phyloP scores from a whole-genome alignment of 116 monocot species.

The Thalassia testudinum region DNA sequence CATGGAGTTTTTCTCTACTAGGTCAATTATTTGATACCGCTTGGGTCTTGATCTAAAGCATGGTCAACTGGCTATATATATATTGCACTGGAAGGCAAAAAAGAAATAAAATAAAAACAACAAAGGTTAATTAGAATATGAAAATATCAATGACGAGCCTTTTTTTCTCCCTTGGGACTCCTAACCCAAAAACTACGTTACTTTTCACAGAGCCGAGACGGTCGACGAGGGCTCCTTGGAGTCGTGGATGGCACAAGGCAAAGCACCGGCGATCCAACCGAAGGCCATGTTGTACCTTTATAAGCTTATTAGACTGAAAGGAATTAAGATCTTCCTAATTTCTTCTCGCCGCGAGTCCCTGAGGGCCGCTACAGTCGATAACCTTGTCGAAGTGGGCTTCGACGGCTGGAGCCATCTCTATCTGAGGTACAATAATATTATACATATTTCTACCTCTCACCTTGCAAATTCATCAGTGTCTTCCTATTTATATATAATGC shows the following conservation, averaged over 20 bases:
- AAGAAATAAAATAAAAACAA: too few relatives aligned
- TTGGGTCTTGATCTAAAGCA: too few relatives aligned
- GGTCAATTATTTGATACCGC: too few relatives aligned
- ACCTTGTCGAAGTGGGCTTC: constrained; percentile 36
- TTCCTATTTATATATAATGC: background rate
- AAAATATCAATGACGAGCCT: too few relatives aligned
- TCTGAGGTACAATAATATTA: constrained; percentile 7
- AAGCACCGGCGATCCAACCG: constrained; percentile 24
- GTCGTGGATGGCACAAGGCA: constrained; percentile 20
- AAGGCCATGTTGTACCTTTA: constrained; percentile 12
- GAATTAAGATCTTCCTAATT: constrained; percentile 39
- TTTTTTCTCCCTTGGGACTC: background rate
- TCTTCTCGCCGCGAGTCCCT: constrained; percentile 37
- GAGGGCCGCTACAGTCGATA: constrained; percentile 28
- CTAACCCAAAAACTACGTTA: too few relatives aligned
- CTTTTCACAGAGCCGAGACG: constrained; percentile 11
- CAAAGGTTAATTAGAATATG: too few relatives aligned
- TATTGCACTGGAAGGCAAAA: too few relatives aligned
- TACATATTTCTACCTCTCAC: background rate
- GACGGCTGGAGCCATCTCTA: constrained; percentile 27
- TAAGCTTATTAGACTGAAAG: constrained; percentile 17
- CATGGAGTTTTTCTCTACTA: too few relatives aligned
- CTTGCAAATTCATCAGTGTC: background rate
- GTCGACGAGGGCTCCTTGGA: constrained; percentile 12
- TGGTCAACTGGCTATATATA: too few relatives aligned